Evolutionary conservation across 2,329 filamentous ascomycete genomes (phyloP), one percentile per base, ranked within the genome.

Genomic region (Penicillium brevicompactum): DNA sequence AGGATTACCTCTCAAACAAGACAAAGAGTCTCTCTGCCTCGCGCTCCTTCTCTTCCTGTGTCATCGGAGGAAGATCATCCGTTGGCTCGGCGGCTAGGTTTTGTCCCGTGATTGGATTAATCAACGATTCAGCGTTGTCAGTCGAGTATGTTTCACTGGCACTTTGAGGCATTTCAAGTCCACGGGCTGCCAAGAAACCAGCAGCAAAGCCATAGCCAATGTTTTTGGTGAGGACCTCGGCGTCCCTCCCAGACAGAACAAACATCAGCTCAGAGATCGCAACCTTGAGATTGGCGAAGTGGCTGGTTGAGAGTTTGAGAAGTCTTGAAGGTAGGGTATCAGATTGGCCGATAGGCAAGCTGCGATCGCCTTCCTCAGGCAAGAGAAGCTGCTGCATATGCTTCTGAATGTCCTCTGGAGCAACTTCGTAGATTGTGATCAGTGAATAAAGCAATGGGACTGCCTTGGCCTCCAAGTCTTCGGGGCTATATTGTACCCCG

Each of bases 131-230:
- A 11, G 68, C 49, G 4, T 59, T 61, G 18, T 63, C 56, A 18
- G 66, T 68, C 4, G 78, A 79, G 66, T 77, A 81, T 6, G 81
- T 79, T 63, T 87, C 82, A 9, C 85, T 76, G 1, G 86, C 84
- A 51, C 82, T 86, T 55, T 86, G 81, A 0, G 92, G 91, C 21
- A 96, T 80, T 0, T 87, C 82, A 11, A 97, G 86, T 52, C 94
- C 90, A 59, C 93, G 89, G 59, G 89, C 88, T 76, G 92, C 88
- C 14, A 99, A 78, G 70, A 94, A 96, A 0, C 94, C 94, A 0
- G 92, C 90, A 0, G 94, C 94, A 68, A 90, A 96, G 0, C 94
- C 94, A 69, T 96, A 99, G 0, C 94, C 94, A 11, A 99, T 90
- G 63, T 97, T 97, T 49, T 90, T 83, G 0, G 97, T 89, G 67